Percentiles rank a stretch among this genome's conserved stretches.
These are phyloP conservation scores for Plectranthus barbatus DNA, from an alignment of 257 asterid species.

Conservation along the genomic window DNA sequence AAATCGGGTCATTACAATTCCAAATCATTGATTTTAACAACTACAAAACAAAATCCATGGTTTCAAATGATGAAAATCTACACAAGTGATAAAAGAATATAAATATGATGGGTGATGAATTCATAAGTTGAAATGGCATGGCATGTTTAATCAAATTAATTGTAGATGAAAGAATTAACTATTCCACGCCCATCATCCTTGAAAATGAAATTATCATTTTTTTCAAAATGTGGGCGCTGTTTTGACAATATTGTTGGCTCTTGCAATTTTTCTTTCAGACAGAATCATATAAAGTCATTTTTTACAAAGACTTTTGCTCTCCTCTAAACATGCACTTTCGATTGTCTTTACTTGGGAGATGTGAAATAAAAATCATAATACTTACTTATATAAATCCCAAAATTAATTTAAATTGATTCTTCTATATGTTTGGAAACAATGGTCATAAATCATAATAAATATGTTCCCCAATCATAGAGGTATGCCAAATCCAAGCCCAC, in stretches of 20 bases:
- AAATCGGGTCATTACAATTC: too few relatives aligned
- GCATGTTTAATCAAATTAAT: neutral
- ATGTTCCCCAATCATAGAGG: slow-evolving; percentile 2
- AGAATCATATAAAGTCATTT: slow-evolving; percentile 40
- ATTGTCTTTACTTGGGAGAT: neutral
- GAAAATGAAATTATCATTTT: neutral
- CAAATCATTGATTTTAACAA: too few relatives aligned
- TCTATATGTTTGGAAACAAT: too few relatives aligned
- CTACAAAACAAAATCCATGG: too few relatives aligned
- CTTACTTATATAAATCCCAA: neutral
- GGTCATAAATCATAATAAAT: neutral
- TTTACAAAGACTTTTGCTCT: slow-evolving; percentile 36
- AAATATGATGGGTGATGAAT: neutral
- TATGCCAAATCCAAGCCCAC: slow-evolving; percentile 18
- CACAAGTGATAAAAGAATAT: neutral
- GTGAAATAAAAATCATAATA: too few relatives aligned
- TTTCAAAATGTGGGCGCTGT: slow-evolving; percentile 16
- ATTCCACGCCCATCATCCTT: neutral
- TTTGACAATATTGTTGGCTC: slow-evolving; percentile 9
- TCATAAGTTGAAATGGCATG: neutral
- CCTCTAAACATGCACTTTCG: slow-evolving; percentile 16
- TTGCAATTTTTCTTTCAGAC: slow-evolving; percentile 27
- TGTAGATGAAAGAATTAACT: neutral
- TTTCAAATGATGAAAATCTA: neutral
- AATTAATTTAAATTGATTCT: neutral